A percentile compares a stretch with the other conserved stretches of the same genome.
These are phyloP conservation scores for thale cress (Arabidopsis thaliana) DNA, from an alignment of 345 rosid genomes.

Conservation along the genomic window TAIR10.1 NC_003071.7:19274001-19274500, in stretches of 20 bases:
- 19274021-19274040: constrained; percentile 69
- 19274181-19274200: constrained; percentile 30
- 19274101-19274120: constrained; percentile 57
- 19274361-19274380: constrained; percentile 2
- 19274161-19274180: constrained; percentile 79
- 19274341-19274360: background rate
- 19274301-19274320: constrained; percentile 54
- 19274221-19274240: constrained; percentile 14
- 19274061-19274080: constrained; percentile 65
- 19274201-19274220: constrained; percentile 10
- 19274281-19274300: constrained; percentile 56
- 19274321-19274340: constrained; percentile 3
- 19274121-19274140: constrained; percentile 74
- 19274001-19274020: constrained; percentile 19
- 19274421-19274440: constrained; percentile 69
- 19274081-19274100: constrained; percentile 56
- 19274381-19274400: constrained; percentile 18
- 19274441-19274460: constrained; percentile 86
- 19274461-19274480: constrained; percentile 95
- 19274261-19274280: constrained; percentile 86
- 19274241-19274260: constrained; percentile 73
- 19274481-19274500: constrained; percentile 9
- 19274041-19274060: constrained; percentile 60
- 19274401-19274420: constrained; percentile 43
- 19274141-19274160: constrained; percentile 69